A percentile compares a stretch with the other conserved stretches of the same genome.
Conservation (phyloP, 306 rosid genomes). For the Cucumis hystrix region DNA sequence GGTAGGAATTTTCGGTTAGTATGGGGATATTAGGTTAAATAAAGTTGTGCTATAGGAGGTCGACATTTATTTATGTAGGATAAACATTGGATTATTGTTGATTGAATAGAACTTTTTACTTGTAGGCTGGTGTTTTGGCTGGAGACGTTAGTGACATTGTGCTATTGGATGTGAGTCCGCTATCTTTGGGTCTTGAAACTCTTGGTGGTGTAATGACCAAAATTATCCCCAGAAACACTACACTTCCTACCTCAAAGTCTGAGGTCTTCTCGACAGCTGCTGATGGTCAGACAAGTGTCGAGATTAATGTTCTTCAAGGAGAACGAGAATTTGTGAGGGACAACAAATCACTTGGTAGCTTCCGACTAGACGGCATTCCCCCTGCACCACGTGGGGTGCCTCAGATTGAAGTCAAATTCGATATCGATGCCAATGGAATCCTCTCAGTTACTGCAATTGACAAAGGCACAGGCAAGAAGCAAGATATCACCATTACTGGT, state of each 20-base stretch:
- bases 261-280: constrained; percentile 97
- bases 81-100: background rate
- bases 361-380: constrained; percentile 89
- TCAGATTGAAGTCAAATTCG: constrained; percentile 94
- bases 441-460: constrained; percentile 82
- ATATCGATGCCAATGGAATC: constrained; percentile 88
- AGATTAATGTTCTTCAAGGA: constrained; percentile 88
- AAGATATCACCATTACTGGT: constrained; percentile 92
- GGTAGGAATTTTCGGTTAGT: background rate
- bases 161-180: constrained; percentile 69
- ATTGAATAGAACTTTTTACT: background rate
- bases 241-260: constrained; percentile 90
- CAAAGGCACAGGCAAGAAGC: constrained; percentile 92
- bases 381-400: constrained; percentile 98
- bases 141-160: constrained; percentile 93
- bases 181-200: constrained; percentile 81
- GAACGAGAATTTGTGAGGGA: constrained; percentile 94
- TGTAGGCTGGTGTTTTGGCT: constrained; percentile 81
- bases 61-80: background rate
- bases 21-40: background rate
- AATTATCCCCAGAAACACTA: constrained; percentile 89
- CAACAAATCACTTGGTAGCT: constrained; percentile 93
- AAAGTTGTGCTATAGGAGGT: background rate
- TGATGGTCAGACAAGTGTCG: constrained; percentile 92
- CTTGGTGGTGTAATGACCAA: constrained; percentile 95